Base-by-base conservation (phyloP, 2,329 filamentous ascomycete genomes). In the Beauveria medogensis region DNA sequence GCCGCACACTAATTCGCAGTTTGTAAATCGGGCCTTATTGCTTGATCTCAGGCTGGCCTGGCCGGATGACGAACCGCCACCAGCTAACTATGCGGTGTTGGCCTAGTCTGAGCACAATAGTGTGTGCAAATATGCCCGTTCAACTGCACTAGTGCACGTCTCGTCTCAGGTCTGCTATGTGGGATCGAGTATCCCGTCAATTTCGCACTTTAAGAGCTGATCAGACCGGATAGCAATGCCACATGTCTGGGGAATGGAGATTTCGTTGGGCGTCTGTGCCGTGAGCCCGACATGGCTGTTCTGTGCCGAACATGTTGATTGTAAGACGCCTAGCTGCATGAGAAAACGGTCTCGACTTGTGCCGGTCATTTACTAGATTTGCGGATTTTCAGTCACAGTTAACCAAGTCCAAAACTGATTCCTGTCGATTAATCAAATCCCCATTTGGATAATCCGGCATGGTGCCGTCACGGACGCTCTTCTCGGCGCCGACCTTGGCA, bases 131-230 rank as follows among this genome's bases (percentile, higher is more conserved):
- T 34, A 51, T 51, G 3, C n/a, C 26, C 30, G 44, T 57, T 57
- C 55, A 48, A 20, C 16, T 6, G 37, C 18, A n/a, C 40, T 43
- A 30, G 34, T 55, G 52, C 52, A 44, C n/a, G 16, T 55, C 43
- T 48, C 55, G 55, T 57, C 55, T 57, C 55, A 57, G 55, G 55
- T 48, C 26, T 26, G 16, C 22, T 18, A 37, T 47, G 43, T 57
- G 44, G 34, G 10, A 18, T 26, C 44, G 22, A 18, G 14, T n/a
- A 9, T 37, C 5, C 34, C 6, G 24, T 48, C 43, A 52, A 28
- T 24, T 40, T 24, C 22, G 50, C 26, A 51, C 30, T 34, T 51
- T 14, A 37, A 20, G 34, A 37, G 34, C 34, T 37, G 34, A 44
- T 34, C 30, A 26, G 28, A 18, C 28, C 24, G 28, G 20, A 40